Base-by-base conservation (phyloP, 495 filamentous ascomycete genomes). In the Hypoxylon rickii region DNA sequence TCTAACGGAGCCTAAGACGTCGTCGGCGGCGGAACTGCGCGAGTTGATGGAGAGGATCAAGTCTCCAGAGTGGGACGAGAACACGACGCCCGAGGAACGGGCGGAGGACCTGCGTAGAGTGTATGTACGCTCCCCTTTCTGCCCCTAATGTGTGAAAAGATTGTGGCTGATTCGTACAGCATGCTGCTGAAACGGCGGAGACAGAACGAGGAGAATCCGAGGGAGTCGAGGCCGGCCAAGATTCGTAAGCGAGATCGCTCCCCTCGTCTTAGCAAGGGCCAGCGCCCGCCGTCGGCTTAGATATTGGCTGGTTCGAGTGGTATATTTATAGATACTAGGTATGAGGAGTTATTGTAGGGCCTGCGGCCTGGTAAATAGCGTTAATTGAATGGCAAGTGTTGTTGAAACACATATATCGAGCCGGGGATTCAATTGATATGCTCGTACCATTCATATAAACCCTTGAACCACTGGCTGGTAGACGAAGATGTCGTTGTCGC, bases 161-260 rank as follows among this genome's bases (percentile, higher is more conserved):
- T 29, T 29, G 24, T 29, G 7, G 3, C 32, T 6, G n/a, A 7
- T 34, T n/a, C 32, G 6, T 3, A n/a, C 12, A 62, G 58, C n/a
- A 50, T 46, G 44, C 52, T 16, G 21, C 22, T 62, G 33, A 62
- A 41, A 12, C 47, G 53, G 11, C 47, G 52, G 5, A 44, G 52
- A 18, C 52, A 38, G 8, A 44, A 47, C n/a, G 52, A 62, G 36
- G 49, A 24, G 47, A 43, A 57, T 12, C 58, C 58, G 33, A 36
- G 58, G 15, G 58, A 56, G 19, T 17, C 26, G 26, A 52, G 29
- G 22, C 48, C 24, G 15, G 19, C 51, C n/a, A 61, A 57, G 32
- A 31, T 57, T 24, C 58, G 58, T 2, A 62, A 62, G 48, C 43
- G 58, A 16, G 15, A 36, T 46, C 36, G n/a, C n/a, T n/a, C n/a